Percentiles rank a stretch among this genome's conserved stretches.
These are phyloP conservation scores for Tagetes patula DNA, from an alignment of 129 eudicot genomes.

Conservation along the genomic window DNA sequence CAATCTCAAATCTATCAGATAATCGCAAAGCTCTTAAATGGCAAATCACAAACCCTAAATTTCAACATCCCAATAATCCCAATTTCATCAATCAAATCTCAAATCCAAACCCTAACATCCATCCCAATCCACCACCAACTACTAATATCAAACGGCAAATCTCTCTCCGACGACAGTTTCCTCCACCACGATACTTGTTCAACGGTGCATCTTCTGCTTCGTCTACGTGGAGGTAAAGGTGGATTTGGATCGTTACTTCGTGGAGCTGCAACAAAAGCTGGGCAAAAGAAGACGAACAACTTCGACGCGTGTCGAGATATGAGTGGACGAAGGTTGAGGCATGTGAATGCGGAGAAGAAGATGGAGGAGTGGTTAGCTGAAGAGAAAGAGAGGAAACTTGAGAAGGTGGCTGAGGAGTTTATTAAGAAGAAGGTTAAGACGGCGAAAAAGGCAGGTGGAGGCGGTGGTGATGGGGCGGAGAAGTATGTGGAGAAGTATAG, in stretches of 20 bases:
- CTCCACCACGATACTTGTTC: conserved; percentile 3
- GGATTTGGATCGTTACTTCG: conserved; percentile 92
- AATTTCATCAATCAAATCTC: conserved; percentile 43
- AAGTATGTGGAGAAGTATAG: conserved; percentile 89
- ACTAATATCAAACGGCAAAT: conserved; percentile 41
- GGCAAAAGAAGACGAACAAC: conserved; percentile 92
- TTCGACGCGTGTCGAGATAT: conserved; percentile 97
- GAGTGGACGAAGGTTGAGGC: conserved; percentile 97
- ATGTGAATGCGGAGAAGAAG: conserved; percentile 94
- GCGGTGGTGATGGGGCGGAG: conserved; percentile 53
- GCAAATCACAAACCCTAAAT: conserved; percentile 59
- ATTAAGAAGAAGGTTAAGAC: conserved; percentile 67
- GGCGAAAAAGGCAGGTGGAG: conserved; percentile 49
- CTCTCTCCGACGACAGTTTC: conserved; percentile 35
- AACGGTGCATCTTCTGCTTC: conserved; percentile 45
- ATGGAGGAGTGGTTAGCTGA: conserved; percentile 93
- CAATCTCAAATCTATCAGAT: conserved; percentile 49
- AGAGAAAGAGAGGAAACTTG: conserved; percentile 71
- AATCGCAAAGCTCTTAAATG: conserved; percentile 55
- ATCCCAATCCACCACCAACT: conserved; percentile 60
- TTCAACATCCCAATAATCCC: conserved; percentile 46
- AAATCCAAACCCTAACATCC: conserved; percentile 51
- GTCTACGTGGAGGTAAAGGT: conserved; percentile 93
- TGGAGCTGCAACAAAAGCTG: conserved; percentile 91
- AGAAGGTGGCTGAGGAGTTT: conserved; percentile 84